A percentile compares a stretch with the other conserved stretches of the same genome.
phyloP scores from a whole-genome alignment of 2,329 filamentous ascomycete genomes.

The Aspergillus spinulosporus region DNA sequence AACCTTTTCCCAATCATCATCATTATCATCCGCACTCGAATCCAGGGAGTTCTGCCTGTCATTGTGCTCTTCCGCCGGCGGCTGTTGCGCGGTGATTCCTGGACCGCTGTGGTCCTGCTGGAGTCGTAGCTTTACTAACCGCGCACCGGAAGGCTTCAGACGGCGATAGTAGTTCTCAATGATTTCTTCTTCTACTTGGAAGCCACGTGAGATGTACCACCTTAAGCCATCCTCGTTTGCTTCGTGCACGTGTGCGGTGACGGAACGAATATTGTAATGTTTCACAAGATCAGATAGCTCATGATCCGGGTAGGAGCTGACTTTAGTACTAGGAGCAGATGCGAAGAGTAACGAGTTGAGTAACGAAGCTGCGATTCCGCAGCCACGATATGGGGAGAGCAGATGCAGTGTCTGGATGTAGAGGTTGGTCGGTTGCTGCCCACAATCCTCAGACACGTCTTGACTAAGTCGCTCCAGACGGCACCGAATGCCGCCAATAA shows the following conservation, averaged over 20 bases:
- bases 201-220: slow-evolving; percentile 63
- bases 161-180: slow-evolving; percentile 61
- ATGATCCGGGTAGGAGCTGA: slow-evolving; percentile 12
- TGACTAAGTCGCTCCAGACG: slow-evolving; percentile 42
- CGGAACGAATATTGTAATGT: slow-evolving; percentile 51
- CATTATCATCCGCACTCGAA: slow-evolving; percentile 19
- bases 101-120: slow-evolving; percentile 28
- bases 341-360: slow-evolving; percentile 46
- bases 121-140: slow-evolving; percentile 48
- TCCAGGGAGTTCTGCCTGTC: slow-evolving; percentile 10
- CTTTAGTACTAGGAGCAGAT: slow-evolving; percentile 14
- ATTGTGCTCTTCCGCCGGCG: neutral
- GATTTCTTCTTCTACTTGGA: slow-evolving; percentile 51
- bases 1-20: slow-evolving; percentile 45
- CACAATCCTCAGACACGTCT: slow-evolving; percentile 17
- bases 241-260: slow-evolving; percentile 66
- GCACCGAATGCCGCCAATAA: slow-evolving; percentile 52
- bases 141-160: slow-evolving; percentile 57
- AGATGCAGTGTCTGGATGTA: slow-evolving; percentile 64
- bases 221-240: slow-evolving; percentile 59
- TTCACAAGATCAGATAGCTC: slow-evolving; percentile 42
- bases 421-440: slow-evolving; percentile 43
- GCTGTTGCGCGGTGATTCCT: neutral
- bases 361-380: slow-evolving; percentile 59
- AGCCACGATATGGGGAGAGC: slow-evolving; percentile 59